Evolutionary conservation across 768 basidiomycete genomes (phyloP), one percentile per base, ranked within the genome.

Genomic region (Piloderma croceum): DNA sequence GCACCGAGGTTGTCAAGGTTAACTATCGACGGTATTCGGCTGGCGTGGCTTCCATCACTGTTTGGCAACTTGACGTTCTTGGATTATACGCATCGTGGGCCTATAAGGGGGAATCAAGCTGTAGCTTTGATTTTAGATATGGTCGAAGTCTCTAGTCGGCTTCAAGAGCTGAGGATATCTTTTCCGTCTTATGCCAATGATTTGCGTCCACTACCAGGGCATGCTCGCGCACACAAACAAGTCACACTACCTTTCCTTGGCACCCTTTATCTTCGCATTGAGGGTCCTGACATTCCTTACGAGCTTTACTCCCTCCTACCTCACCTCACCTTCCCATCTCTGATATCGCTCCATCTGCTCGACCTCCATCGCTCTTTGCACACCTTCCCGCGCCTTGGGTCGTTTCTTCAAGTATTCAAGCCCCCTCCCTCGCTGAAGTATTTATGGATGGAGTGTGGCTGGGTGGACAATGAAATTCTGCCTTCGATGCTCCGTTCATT

Each of bases 11-110:
- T 87, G 5, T 63, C 69, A 24, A 67, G 68, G 15, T 65, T 74
- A 33, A 77, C 74, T 2, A 43, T 85, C n/a, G 73, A 81, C 39
- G 83, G 83, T 3, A 71, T 83, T 31, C 71, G 78, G 43, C 56
- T 86, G 38, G 59, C 68, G 3, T 84, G 82, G 81, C 54, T 71
- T 10, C 76, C 81, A 24, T 73, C 72, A 7, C 63, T 85, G 24
- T 85, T 79, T 49, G 62, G 64, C 27, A 79, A 80, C 52, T 64
- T 86, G 32, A 73, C 71, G 5, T 74, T 65, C 50, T 67, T 87
- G 31, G 78, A 85, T 57, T 86, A 84, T 48, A 77, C 79, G 1
- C 83, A 86, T 49, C 83, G 84, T 43, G 76, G 78, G 17, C 82
- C 83, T 59, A 81, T 71, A 27, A 59, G 56, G 15, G 82, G 77